Conservation (phyloP, 106 monocot genomes). For the Gastrodia elata region DNA sequence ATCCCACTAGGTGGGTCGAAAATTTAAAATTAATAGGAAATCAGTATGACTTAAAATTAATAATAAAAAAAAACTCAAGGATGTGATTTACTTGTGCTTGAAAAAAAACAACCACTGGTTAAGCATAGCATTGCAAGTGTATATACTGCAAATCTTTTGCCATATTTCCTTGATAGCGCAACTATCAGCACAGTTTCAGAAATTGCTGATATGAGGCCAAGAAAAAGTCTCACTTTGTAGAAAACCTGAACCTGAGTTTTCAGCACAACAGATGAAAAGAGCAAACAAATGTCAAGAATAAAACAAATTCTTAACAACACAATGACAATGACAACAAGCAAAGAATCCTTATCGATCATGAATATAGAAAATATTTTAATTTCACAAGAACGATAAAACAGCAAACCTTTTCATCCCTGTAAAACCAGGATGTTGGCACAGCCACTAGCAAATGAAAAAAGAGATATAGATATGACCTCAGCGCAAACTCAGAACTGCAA, state of each 20-base stretch:
- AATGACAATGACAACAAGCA: too few relatives aligned
- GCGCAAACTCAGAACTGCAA: constrained; percentile 83
- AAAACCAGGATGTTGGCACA: constrained; percentile 72
- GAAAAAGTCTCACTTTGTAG: constrained; percentile 79
- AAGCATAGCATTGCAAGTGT: constrained; percentile 88
- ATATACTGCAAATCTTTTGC: constrained; percentile 77
- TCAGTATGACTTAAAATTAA: too few relatives aligned
- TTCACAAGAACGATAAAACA: background rate
- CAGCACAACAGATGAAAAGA: constrained; percentile 6
- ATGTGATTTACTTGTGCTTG: constrained; percentile 84
- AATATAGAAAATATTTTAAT: background rate
- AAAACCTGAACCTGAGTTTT: constrained; percentile 68
- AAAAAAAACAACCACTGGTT: constrained; percentile 99
- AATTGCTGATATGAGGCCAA: constrained; percentile 79
- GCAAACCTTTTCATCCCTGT: constrained; percentile 70
- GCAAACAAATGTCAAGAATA: background rate
- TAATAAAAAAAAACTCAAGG: background rate
- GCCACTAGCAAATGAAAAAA: constrained; percentile 75
- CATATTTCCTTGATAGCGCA: constrained; percentile 87
- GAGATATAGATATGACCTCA: constrained; percentile 84
- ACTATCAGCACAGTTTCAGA: constrained; percentile 74
- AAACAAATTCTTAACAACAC: background rate
- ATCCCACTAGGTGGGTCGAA: too few relatives aligned
- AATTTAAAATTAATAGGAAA: too few relatives aligned
- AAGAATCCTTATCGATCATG: background rate